Conservation (phyloP, 1,139 yeast species). For the Geotrichum aggregatum region DNA sequence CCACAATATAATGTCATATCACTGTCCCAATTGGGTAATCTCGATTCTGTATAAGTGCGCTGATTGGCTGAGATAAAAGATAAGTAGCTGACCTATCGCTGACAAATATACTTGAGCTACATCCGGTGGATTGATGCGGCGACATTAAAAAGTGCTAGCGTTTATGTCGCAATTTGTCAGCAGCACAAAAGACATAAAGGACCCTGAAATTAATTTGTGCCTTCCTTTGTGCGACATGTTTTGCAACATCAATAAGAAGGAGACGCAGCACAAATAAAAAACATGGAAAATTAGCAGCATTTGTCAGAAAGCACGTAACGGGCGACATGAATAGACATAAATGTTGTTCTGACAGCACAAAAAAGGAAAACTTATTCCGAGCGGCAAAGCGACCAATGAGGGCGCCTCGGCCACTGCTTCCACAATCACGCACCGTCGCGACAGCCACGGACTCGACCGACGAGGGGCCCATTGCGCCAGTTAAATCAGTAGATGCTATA, state of each 20-base stretch:
- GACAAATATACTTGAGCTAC: neutral
- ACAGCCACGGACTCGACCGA: neutral
- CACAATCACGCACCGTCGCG: neutral
- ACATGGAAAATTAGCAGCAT: neutral
- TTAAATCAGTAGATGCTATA: neutral
- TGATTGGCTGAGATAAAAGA: constrained; percentile 5
- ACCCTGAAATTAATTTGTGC: neutral
- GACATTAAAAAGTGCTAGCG: neutral
- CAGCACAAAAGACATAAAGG: neutral
- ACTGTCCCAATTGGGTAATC: neutral
- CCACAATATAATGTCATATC: neutral
- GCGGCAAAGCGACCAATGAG: neutral
- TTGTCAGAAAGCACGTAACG: neutral
- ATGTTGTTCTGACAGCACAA: neutral
- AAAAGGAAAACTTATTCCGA: neutral
- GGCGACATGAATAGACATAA: neutral
- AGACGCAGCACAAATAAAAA: too few relatives aligned
- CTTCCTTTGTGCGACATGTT: too few relatives aligned
- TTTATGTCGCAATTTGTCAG: neutral
- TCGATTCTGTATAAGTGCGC: neutral
- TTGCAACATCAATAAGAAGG: too few relatives aligned
- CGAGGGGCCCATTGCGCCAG: neutral
- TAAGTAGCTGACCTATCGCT: neutral
- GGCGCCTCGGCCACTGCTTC: neutral
- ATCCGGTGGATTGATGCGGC: neutral